These are phyloP conservation scores for Boletus semigastroideus DNA, from an alignment of 1,284 basidiomycete genomes.

Conservation along the genomic window DNA sequence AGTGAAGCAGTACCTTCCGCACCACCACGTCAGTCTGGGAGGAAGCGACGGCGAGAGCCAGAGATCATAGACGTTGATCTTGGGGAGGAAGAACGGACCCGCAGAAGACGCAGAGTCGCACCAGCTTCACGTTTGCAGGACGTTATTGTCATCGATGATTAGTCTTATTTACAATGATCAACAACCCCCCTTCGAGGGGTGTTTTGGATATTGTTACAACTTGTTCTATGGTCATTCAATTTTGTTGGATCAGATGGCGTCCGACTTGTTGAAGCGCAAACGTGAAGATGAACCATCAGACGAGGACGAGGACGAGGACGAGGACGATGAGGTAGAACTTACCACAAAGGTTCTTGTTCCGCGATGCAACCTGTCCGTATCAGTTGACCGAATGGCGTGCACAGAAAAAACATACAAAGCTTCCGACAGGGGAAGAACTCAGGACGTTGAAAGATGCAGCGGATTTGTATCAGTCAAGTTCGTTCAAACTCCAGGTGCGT, in stretches of 20 bases:
- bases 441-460: conserved; percentile 74
- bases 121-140: conserved; percentile 24
- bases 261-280: conserved; percentile 34
- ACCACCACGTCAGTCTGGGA: conserved; percentile 7
- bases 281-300: conserved; percentile 15
- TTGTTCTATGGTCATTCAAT: neutral
- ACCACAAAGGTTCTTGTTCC: conserved; percentile 8
- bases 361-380: neutral
- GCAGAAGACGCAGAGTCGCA: conserved; percentile 18
- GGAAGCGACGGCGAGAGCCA: conserved; percentile 30
- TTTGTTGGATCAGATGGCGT: conserved; percentile 20
- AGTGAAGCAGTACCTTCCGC: conserved; percentile 38
- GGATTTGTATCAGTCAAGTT: conserved; percentile 78
- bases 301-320: neutral
- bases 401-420: conserved; percentile 42
- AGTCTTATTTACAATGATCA: neutral
- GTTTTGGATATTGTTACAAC: neutral
- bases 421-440: conserved; percentile 73
- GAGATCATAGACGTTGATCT: conserved; percentile 28
- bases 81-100: conserved; percentile 21
- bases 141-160: conserved; percentile 46
- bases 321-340: neutral
- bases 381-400: neutral
- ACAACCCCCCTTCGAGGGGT: conserved; percentile 16
- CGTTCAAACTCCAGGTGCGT: conserved; percentile 82